A percentile compares a stretch with the other conserved stretches of the same genome.
These are phyloP conservation scores for Gigaspora rosea DNA, from an alignment of 192 early-diverging fungal species.

Conservation along the genomic window DNA sequence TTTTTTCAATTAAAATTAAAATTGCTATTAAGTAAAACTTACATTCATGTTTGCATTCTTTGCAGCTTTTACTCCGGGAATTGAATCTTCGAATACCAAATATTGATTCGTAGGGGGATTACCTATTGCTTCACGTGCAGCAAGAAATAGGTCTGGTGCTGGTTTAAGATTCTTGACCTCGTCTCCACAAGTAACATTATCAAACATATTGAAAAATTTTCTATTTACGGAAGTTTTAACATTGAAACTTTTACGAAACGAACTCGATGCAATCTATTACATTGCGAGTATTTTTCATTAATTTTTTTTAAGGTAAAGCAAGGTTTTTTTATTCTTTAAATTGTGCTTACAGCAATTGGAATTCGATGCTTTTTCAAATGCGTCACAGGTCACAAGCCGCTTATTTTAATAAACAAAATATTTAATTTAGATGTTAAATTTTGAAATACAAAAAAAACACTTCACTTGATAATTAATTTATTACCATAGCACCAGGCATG, in stretches of 20 bases:
- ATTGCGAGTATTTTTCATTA: not conserved
- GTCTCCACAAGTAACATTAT: slow-evolving; percentile 84
- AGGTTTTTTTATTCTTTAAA: not conserved
- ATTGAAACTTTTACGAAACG: slow-evolving; percentile 67
- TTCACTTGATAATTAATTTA: not conserved
- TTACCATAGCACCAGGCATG: slow-evolving; percentile 17
- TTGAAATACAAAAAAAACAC: not conserved
- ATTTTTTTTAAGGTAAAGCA: not conserved
- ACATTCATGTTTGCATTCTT: slow-evolving; percentile 79
- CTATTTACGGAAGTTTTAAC: slow-evolving; percentile 71
- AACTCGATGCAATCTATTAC: slow-evolving; percentile 84
- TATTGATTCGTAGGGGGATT: slow-evolving; percentile 53
- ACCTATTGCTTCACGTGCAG: slow-evolving; percentile 47
- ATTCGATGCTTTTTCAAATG: slow-evolving; percentile 5
- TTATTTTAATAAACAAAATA: not conserved
- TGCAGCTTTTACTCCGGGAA: slow-evolving; percentile 80
- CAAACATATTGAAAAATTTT: slow-evolving; percentile 79
- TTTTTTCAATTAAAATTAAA: too few relatives aligned
- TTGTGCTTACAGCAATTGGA: slow-evolving; percentile 21
- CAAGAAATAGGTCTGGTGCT: slow-evolving; percentile 87
- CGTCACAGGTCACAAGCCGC: slow-evolving; percentile 30
- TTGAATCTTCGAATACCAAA: slow-evolving; percentile 94
- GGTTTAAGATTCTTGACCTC: slow-evolving; percentile 88
- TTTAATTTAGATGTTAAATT: not conserved
- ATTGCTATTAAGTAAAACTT: not conserved